These are phyloP conservation scores for Saprolegnia diclina DNA, from an alignment of 352 stramenopile species.

Conservation along the genomic window DNA sequence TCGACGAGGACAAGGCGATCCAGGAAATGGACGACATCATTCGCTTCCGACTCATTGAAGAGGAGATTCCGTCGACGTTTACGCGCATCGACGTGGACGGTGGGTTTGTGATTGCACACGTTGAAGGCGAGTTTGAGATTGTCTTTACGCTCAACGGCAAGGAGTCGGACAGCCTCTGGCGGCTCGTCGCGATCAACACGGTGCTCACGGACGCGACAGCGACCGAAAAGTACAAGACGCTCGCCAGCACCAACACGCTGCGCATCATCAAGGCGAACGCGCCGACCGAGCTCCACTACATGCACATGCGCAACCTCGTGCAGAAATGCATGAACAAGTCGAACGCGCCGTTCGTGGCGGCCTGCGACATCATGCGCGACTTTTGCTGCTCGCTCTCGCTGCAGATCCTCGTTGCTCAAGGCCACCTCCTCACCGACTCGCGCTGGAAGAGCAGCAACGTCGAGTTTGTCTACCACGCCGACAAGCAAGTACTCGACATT, in stretches of 20 bases:
- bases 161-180: conserved; percentile 66
- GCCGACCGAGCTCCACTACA: conserved; percentile 64
- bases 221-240: conserved; percentile 30
- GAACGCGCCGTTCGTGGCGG: conserved; percentile 66
- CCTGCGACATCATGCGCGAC: conserved; percentile 75
- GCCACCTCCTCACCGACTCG: conserved; percentile 67
- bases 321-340: conserved; percentile 84
- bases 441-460: conserved; percentile 67
- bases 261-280: conserved; percentile 75
- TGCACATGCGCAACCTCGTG: conserved; percentile 78
- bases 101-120: conserved; percentile 71
- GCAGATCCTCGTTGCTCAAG: conserved; percentile 68
- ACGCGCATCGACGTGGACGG: conserved; percentile 69
- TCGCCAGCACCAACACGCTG: conserved; percentile 61
- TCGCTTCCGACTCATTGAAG: conserved; percentile 75
- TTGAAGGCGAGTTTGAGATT: conserved; percentile 77
- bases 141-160: conserved; percentile 78
- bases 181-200: conserved; percentile 69
- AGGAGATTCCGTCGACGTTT: conserved; percentile 70
- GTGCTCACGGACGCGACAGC: conserved; percentile 37
- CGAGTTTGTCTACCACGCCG: conserved; percentile 69
- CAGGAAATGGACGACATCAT: conserved; percentile 72
- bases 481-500: conserved; percentile 71
- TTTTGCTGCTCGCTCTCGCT: conserved; percentile 75
- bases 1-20: conserved; percentile 49